Percentiles rank a stretch among this genome's conserved stretches.
phyloP scores from a whole-genome alignment of 2,329 filamentous ascomycete genomes.

The Gaeumannomyces sp. region DNA sequence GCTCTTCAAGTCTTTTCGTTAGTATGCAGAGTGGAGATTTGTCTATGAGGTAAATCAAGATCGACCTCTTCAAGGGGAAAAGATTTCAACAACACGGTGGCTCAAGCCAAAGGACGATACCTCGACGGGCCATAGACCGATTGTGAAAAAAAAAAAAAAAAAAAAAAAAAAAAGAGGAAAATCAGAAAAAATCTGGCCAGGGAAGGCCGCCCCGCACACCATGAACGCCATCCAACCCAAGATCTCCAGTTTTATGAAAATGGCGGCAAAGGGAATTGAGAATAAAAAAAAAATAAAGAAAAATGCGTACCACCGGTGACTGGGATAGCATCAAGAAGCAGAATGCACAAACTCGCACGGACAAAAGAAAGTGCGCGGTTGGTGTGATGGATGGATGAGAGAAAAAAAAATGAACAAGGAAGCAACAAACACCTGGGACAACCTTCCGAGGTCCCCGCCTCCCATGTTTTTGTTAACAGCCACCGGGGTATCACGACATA shows the following conservation, averaged over 20 bases:
- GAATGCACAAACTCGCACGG: neutral
- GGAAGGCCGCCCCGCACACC: neutral
- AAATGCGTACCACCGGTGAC: neutral
- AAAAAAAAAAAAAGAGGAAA: neutral
- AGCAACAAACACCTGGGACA: neutral
- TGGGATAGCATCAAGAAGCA: neutral
- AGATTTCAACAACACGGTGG: neutral
- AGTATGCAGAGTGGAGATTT: constrained; percentile 44
- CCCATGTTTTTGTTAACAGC: constrained; percentile 6
- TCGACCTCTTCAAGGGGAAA: neutral
- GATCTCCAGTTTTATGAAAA: neutral
- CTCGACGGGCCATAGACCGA: neutral
- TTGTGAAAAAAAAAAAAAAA: neutral
- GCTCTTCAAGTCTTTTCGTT: constrained; percentile 15
- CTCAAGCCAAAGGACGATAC: neutral
- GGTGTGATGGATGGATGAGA: neutral
- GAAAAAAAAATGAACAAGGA: neutral
- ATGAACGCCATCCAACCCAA: neutral
- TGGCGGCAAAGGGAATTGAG: neutral
- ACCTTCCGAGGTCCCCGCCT: neutral
- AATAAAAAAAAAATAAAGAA: constrained; percentile 1
- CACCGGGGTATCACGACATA: constrained; percentile 24
- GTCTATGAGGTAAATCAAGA: constrained; percentile 31
- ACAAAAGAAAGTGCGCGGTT: constrained; percentile 10
- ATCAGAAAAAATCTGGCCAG: neutral